Evolutionary conservation across 116 monocot species (phyloP), one percentile per base, ranked within the genome.

Genomic region (Dioscorea cayenensis): DNA sequence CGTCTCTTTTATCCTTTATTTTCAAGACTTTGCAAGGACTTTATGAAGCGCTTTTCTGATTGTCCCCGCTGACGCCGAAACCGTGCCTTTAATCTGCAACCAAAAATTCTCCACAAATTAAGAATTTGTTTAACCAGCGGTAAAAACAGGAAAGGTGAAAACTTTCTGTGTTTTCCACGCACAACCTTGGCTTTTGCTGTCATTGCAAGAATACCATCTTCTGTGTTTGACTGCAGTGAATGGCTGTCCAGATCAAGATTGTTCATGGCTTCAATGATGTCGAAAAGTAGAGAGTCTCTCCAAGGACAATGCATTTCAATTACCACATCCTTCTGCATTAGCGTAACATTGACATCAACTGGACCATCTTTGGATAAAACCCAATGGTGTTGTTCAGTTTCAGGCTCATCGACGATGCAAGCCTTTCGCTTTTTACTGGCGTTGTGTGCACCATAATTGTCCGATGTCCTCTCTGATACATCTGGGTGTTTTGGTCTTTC

Each of bases 161-260:
- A 58, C 5, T 49, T 21, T n/a, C n/a, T 17, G 21, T 2, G 18
- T 18, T 68, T 43, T 43, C 12, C 12, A 12, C 11, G 12, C 8
- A 43, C 7, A 43, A 95, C 95, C 95, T 92, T 85, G 19, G 92
- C 87, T 77, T 77, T 76, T 78, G 92, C 61, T 32, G 83, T 85
- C 38, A 95, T 51, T 7, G 70, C 59, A 28, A 89, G 66, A 65
- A 66, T 51, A 32, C 83, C 81, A 48, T 89, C 81, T 5, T 37
- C 60, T 0, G 48, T 80, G 22, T 89, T 83, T 13, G 89, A 87
- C 51, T 87, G 92, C 37, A 92, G 68, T 0, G 85, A 92, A 29
- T 87, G 84, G 37, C 78, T 70, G 68, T 92, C 95, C 43, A 95
- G 66, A 63, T 75, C 77, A 28, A 95, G 64, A 62, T 72, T 85